Evolutionary conservation across 305 asterid genomes (phyloP), one percentile per base, ranked within the genome.

Genomic region (Fraxinus latifolia): DNA sequence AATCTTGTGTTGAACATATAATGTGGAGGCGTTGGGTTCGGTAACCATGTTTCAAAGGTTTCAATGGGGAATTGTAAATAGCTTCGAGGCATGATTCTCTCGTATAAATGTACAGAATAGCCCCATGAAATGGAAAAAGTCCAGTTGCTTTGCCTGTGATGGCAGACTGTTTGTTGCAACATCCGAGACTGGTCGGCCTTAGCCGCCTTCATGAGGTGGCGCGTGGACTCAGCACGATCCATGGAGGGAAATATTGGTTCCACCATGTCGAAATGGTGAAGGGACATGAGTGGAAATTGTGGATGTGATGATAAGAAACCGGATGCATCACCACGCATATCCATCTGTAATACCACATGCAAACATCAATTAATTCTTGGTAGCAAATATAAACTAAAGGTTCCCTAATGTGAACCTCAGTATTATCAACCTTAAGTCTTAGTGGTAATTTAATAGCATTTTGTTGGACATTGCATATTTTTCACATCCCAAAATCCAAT

Each of bases 121-220:
- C 98, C 94, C 95, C 95, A 93, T 0, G 98, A 76, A 4, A 93
- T 7, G 0, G 97, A 90, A 36, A 36, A 36, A 7, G 42, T 36
- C 42, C 42, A 36, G 42, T 36, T 36, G 42, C 42, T 36, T 36
- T 21, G 86, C 25, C 89, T 74, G 44, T 87, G 89, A 58, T 90
- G 67, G 85, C 98, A 93, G 29, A 94, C 85, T 39, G 88, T 92
- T 81, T 94, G 97, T 62, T 93, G 97, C 42, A 94, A n/a, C 7
- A 94, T 75, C 0, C 98, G 92, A 31, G 94, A 85, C 53, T 92
- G 93, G 85, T 89, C 97, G 0, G 77, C 81, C 36, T 86, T 80
- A 11, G 90, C 95, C 1, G 93, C 93, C 81, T 82, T 89, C 97
- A 93, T 91, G 68, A 94, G 88, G 90, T 93, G 95, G 85, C 82